Conservation (phyloP, 2,329 filamentous ascomycete genomes). For the Westerdykella aurantiaca region DNA sequence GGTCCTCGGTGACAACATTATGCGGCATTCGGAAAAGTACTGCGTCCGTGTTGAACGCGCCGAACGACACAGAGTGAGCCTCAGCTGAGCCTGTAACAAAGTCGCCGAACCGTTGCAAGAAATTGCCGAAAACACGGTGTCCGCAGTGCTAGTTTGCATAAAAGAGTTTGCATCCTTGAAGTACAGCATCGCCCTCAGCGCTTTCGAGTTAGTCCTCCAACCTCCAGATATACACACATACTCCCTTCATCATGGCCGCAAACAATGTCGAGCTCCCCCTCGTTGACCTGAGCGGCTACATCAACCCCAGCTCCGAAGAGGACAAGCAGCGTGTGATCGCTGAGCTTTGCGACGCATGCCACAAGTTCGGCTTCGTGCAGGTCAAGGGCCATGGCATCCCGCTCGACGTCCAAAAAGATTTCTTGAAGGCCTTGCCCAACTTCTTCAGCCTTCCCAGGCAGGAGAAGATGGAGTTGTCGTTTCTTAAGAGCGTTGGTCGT, state of each 20-base stretch:
- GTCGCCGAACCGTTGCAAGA: no score
- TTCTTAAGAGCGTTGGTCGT: slow-evolving; percentile 4
- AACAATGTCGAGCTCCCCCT: slow-evolving; percentile 3
- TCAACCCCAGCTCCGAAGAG: background rate
- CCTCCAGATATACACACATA: no score
- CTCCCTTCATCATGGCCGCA: background rate
- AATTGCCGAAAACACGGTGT: no score
- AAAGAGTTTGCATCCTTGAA: no score
- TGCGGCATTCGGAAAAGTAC: no score
- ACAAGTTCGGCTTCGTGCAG: slow-evolving; percentile 14
- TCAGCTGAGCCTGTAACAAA: no score
- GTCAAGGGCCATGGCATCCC: slow-evolving; percentile 11
- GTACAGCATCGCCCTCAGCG: no score
- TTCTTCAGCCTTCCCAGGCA: slow-evolving; percentile 9
- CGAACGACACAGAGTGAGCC: no score
- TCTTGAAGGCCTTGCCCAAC: slow-evolving; percentile 4
- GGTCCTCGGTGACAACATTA: no score
- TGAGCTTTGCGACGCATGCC: slow-evolving; percentile 5
- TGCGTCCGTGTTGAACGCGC: no score
- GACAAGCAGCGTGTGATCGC: slow-evolving; percentile 6
- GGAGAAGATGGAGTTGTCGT: slow-evolving; percentile 11
- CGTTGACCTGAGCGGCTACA: slow-evolving; percentile 4
- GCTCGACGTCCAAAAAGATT: slow-evolving; percentile 1
- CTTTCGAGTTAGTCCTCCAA: no score
- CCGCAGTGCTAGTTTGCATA: no score